phyloP scores from a whole-genome alignment of 495 filamentous ascomycete species.

The Annulohypoxylon stygium region DNA sequence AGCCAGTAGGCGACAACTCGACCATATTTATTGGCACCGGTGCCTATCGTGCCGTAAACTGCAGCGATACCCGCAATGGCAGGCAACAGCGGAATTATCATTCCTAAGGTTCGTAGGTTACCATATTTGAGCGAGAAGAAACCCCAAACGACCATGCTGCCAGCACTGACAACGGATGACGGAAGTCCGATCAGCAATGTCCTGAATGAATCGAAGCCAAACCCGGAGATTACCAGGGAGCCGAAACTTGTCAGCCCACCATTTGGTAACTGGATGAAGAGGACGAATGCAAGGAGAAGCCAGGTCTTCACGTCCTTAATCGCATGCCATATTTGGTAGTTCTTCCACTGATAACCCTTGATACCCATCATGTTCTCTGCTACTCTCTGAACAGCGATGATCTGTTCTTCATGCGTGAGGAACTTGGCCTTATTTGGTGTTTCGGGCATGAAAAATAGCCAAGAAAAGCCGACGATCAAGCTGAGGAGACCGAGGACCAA shows the following conservation, averaged over 20 bases:
- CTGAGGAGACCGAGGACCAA: conserved; percentile 21
- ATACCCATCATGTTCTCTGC: conserved; percentile 24
- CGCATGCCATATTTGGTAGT: conserved; percentile 18
- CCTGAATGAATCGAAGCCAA: conserved; percentile 14
- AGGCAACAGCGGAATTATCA: conserved; percentile 16
- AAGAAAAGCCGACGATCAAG: conserved; percentile 12
- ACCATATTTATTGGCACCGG: conserved; percentile 20
- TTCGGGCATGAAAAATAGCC: conserved; percentile 19
- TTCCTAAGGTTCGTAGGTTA: conserved; percentile 16
- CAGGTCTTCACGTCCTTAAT: conserved; percentile 21
- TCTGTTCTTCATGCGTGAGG: conserved; percentile 18
- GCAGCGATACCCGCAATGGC: conserved; percentile 20
- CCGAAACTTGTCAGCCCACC: conserved; percentile 18
- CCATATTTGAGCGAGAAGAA: conserved; percentile 17
- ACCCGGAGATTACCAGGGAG: conserved; percentile 12
- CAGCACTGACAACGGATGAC: conserved; percentile 17
- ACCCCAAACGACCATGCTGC: conserved; percentile 20
- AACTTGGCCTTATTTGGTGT: conserved; percentile 16
- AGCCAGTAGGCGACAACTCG: conserved; percentile 19
- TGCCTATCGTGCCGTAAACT: conserved; percentile 15
- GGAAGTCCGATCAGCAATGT: conserved; percentile 15
- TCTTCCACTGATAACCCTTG: conserved; percentile 21
- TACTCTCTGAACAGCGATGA: conserved; percentile 20
- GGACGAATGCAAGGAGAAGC: conserved; percentile 16
- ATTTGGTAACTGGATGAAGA: conserved; percentile 11